Evolutionary conservation across 148 eudicot genomes (phyloP).

Genomic region (Spergularia bocconei): DNA sequence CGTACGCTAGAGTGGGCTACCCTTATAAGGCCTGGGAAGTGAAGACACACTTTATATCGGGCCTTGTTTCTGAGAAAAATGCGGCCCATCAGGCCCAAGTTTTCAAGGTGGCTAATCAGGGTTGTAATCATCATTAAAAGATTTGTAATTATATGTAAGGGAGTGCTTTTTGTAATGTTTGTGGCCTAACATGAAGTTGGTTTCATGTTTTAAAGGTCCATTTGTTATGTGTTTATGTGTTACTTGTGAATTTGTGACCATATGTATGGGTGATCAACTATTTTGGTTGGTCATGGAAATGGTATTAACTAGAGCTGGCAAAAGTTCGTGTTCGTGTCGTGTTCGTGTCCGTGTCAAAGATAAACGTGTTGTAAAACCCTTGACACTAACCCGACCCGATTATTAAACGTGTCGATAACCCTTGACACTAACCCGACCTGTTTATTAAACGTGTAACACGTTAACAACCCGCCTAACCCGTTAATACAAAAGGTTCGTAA

Average conservation of each 20-base stretch:
- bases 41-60: conserved; percentile 56
- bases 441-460: no score
- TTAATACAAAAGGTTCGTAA: no score
- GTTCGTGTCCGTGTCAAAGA: no score
- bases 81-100: conserved; percentile 60
- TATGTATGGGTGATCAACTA: not conserved
- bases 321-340: no score
- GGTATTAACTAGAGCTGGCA: no score
- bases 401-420: no score
- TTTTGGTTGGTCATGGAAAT: not conserved
- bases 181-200: conserved; percentile 16
- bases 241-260: not conserved
- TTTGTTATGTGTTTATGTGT: not conserved
- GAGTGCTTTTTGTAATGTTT: not conserved
- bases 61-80: conserved; percentile 53
- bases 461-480: no score
- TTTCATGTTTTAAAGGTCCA: conserved; percentile 21
- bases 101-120: conserved; percentile 59
- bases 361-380: no score
- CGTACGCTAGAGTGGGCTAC: conserved; percentile 69
- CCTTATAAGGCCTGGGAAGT: conserved; percentile 83
- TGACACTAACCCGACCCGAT: no score
- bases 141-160: not conserved
- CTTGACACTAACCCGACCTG: no score
- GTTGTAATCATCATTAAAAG: conserved; percentile 37